Evolutionary conservation across 805 yeast genomes (phyloP).

Genomic region (Sungouiella thailandica): DNA sequence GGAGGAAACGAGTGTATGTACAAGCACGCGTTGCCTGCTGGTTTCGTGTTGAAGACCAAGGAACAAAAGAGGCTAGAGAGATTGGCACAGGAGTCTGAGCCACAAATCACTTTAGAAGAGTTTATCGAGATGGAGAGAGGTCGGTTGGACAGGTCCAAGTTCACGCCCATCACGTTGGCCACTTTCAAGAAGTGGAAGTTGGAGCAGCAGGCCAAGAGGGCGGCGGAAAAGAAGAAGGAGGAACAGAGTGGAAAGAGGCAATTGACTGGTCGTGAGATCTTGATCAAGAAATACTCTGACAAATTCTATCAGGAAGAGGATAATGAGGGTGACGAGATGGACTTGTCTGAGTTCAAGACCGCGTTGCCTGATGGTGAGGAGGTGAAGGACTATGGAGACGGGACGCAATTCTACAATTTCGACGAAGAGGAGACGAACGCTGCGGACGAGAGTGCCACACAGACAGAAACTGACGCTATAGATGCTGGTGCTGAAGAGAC

Average conservation of each 20-base stretch:
- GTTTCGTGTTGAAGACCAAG: conserved; percentile 93
- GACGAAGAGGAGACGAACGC: conserved; percentile 4
- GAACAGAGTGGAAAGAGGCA: conserved; percentile 39
- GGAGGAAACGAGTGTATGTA: conserved; percentile 92
- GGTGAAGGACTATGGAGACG: conserved; percentile 74
- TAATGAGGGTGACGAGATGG: conserved; percentile 49
- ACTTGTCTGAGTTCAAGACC: conserved; percentile 52
- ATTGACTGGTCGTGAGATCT: conserved; percentile 65
- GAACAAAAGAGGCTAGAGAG: conserved; percentile 90
- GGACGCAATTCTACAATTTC: conserved; percentile 12
- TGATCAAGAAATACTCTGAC: conserved; percentile 55
- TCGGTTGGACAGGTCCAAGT: conserved; percentile 63
- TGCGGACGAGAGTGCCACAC: conserved; percentile 1
- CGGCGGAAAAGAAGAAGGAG: conserved; percentile 31
- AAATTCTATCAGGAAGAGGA: conserved; percentile 52
- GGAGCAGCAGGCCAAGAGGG: conserved; percentile 57
- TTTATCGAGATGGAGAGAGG: conserved; percentile 92
- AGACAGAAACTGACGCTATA: neutral
- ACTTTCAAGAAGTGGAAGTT: conserved; percentile 80
- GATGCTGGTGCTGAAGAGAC: too few species aligned
- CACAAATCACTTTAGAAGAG: conserved; percentile 91
- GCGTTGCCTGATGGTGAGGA: conserved; percentile 49
- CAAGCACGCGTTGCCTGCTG: conserved; percentile 93
- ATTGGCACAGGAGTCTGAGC: conserved; percentile 76
- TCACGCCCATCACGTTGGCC: conserved; percentile 84